Conservation (phyloP, 2,329 filamentous ascomycete species). For the Alternaria brassicicola region DNA sequence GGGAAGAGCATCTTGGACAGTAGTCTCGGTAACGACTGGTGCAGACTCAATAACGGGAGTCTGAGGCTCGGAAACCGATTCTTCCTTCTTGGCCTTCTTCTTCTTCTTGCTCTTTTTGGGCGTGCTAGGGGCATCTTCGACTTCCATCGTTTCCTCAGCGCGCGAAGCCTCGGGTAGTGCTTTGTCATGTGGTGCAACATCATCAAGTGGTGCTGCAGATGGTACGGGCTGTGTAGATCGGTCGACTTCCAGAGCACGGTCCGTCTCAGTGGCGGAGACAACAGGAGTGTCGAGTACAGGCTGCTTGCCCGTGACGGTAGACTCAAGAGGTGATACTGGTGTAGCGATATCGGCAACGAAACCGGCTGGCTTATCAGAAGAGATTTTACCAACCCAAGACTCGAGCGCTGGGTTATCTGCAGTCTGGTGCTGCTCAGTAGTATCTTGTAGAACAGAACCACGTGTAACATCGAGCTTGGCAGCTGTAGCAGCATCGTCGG, state of each 20-base stretch:
- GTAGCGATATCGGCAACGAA: neutral
- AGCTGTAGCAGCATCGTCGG: neutral
- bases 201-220: neutral
- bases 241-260: neutral
- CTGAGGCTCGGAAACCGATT: constrained; percentile 25
- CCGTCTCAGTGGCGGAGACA: neutral
- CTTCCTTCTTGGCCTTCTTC: constrained; percentile 36
- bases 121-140: neutral
- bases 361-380: neutral
- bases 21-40: constrained; percentile 4
- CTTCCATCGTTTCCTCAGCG: neutral
- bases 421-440: neutral
- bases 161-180: constrained; percentile 2
- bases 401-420: neutral
- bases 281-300: neutral
- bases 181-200: neutral
- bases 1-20: neutral
- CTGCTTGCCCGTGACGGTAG: neutral
- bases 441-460: neutral
- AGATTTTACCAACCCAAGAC: neutral
- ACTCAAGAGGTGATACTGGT: neutral
- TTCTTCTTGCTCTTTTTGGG: constrained; percentile 41
- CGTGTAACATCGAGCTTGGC: neutral
- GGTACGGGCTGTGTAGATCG: neutral
- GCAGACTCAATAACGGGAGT: constrained; percentile 19